Conservation (phyloP, 2,329 filamentous ascomycete species). For the Talaromyces sp. region DNA sequence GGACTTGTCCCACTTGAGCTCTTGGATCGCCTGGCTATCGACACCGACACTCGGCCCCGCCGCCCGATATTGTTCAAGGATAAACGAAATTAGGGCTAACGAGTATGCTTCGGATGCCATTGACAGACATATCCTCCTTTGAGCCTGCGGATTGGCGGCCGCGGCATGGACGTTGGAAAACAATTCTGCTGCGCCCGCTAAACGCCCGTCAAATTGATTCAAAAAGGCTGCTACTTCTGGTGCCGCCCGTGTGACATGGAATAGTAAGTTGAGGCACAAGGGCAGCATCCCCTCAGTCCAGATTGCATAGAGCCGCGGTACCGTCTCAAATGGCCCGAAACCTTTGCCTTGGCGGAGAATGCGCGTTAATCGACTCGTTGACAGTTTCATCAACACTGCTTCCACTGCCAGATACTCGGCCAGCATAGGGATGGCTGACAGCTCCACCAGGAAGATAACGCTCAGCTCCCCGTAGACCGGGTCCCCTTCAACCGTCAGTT, state of each 20-base stretch:
- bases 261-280: slow-evolving; percentile 79
- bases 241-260: slow-evolving; percentile 72
- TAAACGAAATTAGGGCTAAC: slow-evolving; percentile 66
- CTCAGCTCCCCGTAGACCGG: slow-evolving; percentile 92
- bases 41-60: slow-evolving; percentile 58
- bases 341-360: slow-evolving; percentile 63
- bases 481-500: slow-evolving; percentile 69
- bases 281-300: slow-evolving; percentile 88
- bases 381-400: slow-evolving; percentile 71
- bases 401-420: slow-evolving; percentile 89
- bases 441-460: slow-evolving; percentile 77
- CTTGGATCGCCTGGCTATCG: slow-evolving; percentile 57
- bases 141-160: slow-evolving; percentile 38
- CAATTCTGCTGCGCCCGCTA: slow-evolving; percentile 64
- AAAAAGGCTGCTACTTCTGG: slow-evolving; percentile 81
- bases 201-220: slow-evolving; percentile 78
- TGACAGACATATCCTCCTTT: slow-evolving; percentile 63
- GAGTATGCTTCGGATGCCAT: slow-evolving; percentile 73
- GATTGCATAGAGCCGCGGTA: slow-evolving; percentile 73
- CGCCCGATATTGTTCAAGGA: slow-evolving; percentile 61
- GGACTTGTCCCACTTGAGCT: slow-evolving; percentile 68
- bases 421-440: slow-evolving; percentile 72
- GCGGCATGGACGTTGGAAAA: slow-evolving; percentile 51
- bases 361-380: slow-evolving; percentile 70
- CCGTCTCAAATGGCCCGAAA: slow-evolving; percentile 73